phyloP scores from a whole-genome alignment of 768 basidiomycete genomes.

The Kwoniella dejecticola region DNA sequence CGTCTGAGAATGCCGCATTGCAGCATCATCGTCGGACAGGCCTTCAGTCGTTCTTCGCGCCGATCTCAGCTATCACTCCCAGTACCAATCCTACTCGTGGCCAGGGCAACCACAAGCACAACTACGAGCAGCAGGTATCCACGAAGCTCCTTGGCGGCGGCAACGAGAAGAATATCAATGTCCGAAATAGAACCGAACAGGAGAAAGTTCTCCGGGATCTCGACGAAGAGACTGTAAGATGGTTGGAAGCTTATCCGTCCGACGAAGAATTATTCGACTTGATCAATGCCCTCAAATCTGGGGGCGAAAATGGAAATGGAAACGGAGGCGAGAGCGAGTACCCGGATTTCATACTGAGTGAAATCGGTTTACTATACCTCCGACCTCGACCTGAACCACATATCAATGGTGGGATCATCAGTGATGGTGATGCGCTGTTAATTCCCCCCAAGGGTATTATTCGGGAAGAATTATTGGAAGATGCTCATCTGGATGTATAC shows the following conservation, averaged over 20 bases:
- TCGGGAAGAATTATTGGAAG: slow-evolving; percentile 38
- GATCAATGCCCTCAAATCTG: slow-evolving; percentile 29
- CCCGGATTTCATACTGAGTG: slow-evolving; percentile 42
- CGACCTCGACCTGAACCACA: slow-evolving; percentile 5
- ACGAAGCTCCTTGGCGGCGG: no score
- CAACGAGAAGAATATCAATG: no score
- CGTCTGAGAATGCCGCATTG: slow-evolving; percentile 18
- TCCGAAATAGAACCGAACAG: no score
- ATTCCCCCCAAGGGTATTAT: slow-evolving; percentile 43
- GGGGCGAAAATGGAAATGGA: slow-evolving; percentile 8
- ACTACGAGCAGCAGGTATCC: no score
- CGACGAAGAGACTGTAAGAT: slow-evolving; percentile 42
- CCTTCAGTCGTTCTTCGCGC: slow-evolving; percentile 22
- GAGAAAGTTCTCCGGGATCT: no score
- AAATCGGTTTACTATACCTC: slow-evolving; percentile 47
- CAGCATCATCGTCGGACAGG: slow-evolving; percentile 18
- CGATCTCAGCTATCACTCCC: not conserved
- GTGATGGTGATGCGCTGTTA: slow-evolving; percentile 29
- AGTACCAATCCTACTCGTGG: not conserved
- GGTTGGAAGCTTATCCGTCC: slow-evolving; percentile 41
- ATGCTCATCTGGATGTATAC: slow-evolving; percentile 34
- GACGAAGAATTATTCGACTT: slow-evolving; percentile 41
- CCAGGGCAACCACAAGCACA: no score
- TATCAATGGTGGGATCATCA: not conserved
- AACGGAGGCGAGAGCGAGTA: slow-evolving; percentile 20